A percentile compares a stretch with the other conserved stretches of the same genome.
phyloP scores from a whole-genome alignment of 2,329 filamentous ascomycete species.

The Trichoderma oligosporum region DNA sequence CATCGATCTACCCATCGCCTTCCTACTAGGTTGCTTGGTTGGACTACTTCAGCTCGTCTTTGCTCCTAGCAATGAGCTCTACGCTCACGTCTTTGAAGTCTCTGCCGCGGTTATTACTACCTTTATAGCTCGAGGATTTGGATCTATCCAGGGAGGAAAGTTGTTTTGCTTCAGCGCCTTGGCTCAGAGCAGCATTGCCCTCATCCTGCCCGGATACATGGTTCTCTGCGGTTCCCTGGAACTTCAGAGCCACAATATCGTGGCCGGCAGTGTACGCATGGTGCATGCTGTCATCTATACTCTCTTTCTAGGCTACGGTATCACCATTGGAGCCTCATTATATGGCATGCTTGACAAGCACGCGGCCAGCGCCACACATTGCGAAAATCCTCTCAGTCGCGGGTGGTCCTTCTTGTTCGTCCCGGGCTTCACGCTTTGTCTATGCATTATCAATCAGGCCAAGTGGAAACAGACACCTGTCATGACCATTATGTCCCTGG shows the following conservation, averaged over 20 bases:
- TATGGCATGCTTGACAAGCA: constrained; percentile 60
- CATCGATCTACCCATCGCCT: constrained; percentile 74
- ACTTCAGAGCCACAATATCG: constrained; percentile 65
- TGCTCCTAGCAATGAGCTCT: constrained; percentile 69
- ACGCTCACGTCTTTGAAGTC: constrained; percentile 52
- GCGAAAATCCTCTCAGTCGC: constrained; percentile 43
- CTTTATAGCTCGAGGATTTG: constrained; percentile 65
- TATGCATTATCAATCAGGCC: constrained; percentile 76
- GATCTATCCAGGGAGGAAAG: constrained; percentile 56
- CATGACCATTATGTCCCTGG: constrained; percentile 70
- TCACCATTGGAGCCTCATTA: constrained; percentile 64
- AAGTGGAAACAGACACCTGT: constrained; percentile 74
- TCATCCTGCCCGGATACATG: constrained; percentile 65
- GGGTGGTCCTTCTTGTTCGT: constrained; percentile 67
- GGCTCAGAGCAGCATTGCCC: constrained; percentile 68
- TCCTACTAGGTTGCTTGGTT: constrained; percentile 69
- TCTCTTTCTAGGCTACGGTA: constrained; percentile 68
- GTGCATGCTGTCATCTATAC: constrained; percentile 74
- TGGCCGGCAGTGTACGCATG: constrained; percentile 70
- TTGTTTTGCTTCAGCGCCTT: constrained; percentile 70
- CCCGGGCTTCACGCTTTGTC: constrained; percentile 66
- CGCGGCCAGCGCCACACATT: constrained; percentile 45
- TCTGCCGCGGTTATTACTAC: constrained; percentile 61
- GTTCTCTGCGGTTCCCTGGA: constrained; percentile 53
- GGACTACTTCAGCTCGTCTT: constrained; percentile 71